phyloP scores from a whole-genome alignment of 345 rosid species.

The Populus ilicifolia region DNA sequence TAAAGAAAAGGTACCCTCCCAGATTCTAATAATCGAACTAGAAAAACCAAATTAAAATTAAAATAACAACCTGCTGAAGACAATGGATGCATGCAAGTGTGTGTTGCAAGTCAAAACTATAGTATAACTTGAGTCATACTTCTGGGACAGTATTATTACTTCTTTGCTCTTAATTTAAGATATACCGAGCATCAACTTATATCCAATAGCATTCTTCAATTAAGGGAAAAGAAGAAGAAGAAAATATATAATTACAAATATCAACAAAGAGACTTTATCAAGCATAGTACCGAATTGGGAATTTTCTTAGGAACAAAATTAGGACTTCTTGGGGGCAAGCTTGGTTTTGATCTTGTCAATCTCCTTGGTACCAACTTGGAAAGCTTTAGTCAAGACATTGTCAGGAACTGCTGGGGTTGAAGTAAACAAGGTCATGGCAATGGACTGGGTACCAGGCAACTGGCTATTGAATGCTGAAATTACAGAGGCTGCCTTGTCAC shows the following conservation, averaged over 20 bases:
- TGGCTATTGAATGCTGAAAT: conserved; percentile 29
- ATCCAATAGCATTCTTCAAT: background rate
- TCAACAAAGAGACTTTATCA: background rate
- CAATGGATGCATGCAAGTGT: background rate
- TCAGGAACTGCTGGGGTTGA: conserved; percentile 21
- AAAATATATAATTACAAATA: background rate
- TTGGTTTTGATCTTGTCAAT: conserved; percentile 26
- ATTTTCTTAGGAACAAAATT: background rate
- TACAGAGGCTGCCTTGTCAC: conserved; percentile 15
- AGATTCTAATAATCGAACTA: no score
- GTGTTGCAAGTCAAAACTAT: background rate
- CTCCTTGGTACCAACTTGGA: conserved; percentile 29
- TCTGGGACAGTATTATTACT: background rate
- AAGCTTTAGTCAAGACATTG: conserved; percentile 23
- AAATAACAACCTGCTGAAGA: background rate
- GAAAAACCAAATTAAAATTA: no score
- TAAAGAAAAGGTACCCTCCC: no score
- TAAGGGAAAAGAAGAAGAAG: background rate
- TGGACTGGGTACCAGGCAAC: conserved; percentile 29
- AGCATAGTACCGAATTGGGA: background rate
- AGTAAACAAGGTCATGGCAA: conserved; percentile 19
- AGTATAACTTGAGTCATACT: background rate
- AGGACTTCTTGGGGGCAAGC: conserved; percentile 31
- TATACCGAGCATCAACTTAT: background rate
- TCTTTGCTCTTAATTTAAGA: background rate